phyloP scores from a whole-genome alignment of 2,329 filamentous ascomycete species.

The Neofusicoccum laricinum region DNA sequence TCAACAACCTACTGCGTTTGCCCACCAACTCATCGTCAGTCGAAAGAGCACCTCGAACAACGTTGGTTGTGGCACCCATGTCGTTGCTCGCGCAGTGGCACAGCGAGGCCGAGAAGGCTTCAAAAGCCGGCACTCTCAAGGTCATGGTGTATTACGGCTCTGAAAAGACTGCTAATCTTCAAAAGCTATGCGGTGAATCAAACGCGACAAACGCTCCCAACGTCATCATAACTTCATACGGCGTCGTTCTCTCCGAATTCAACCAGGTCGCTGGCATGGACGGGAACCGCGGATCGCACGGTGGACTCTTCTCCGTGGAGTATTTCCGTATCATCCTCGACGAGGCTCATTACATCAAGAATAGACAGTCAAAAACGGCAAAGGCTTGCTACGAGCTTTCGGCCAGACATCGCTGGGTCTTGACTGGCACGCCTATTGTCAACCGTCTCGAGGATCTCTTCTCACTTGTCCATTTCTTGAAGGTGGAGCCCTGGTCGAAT shows the following conservation, averaged over 20 bases:
- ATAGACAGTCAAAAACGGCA: constrained; percentile 81
- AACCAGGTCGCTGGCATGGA: constrained; percentile 66
- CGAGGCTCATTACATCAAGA: constrained; percentile 93
- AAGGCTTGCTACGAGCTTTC: constrained; percentile 90
- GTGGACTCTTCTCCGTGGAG: constrained; percentile 80
- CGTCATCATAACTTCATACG: constrained; percentile 92
- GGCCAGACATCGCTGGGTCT: constrained; percentile 82
- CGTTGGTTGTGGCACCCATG: constrained; percentile 94
- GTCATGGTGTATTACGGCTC: constrained; percentile 87
- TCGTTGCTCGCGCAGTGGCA: constrained; percentile 97
- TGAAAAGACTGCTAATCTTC: constrained; percentile 78
- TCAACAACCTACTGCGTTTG: constrained; percentile 63
- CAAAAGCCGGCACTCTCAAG: constrained; percentile 76
- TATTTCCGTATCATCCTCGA: constrained; percentile 96
- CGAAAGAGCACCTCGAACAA: constrained; percentile 77
- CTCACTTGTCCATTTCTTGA: constrained; percentile 84
- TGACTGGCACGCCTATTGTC: constrained; percentile 95
- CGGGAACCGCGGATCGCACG: constrained; percentile 62
- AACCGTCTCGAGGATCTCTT: constrained; percentile 94
- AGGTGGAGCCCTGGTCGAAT: constrained; percentile 96
- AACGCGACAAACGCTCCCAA: constrained; percentile 78
- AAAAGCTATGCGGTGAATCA: constrained; percentile 70
- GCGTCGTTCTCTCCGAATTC: constrained; percentile 86
- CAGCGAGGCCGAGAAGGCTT: constrained; percentile 89
- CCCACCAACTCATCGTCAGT: constrained; percentile 57